phyloP scores from a whole-genome alignment of 345 rosid genomes.

The Stellera chamaejasme region DNA sequence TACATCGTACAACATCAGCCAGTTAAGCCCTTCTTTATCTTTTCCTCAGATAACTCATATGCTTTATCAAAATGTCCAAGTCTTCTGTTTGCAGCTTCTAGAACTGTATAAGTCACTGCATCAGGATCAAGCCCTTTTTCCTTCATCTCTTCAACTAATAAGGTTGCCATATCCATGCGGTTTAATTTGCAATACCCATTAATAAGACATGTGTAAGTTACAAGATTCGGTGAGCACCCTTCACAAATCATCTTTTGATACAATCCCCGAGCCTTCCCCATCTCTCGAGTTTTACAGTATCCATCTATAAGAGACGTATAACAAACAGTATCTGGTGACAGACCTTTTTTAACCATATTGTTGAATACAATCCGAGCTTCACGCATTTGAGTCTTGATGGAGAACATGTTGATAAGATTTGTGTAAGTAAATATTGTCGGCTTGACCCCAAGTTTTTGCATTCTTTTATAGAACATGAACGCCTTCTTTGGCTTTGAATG shows the following conservation, averaged over 20 bases:
- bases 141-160: constrained; percentile 35
- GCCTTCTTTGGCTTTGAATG: constrained; percentile 27
- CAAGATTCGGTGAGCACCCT: constrained; percentile 29
- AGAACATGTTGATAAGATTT: constrained; percentile 33
- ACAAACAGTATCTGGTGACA: constrained; percentile 30
- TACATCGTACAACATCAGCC: constrained; percentile 11
- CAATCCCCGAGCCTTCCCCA: constrained; percentile 32
- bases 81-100: constrained; percentile 30
- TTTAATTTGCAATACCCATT: constrained; percentile 33
- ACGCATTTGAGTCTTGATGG: constrained; percentile 14
- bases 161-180: constrained; percentile 35
- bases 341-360: constrained; percentile 30
- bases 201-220: constrained; percentile 42
- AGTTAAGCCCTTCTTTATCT: constrained; percentile 28
- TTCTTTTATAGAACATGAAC: constrained; percentile 23
- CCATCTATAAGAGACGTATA: constrained; percentile 41
- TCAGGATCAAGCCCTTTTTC: constrained; percentile 25
- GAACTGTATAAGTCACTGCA: constrained; percentile 32
- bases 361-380: constrained; percentile 30
- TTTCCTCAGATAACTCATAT: constrained; percentile 29
- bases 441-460: constrained; percentile 32
- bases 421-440: constrained; percentile 33
- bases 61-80: constrained; percentile 22
- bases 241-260: constrained; percentile 21
- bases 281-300: constrained; percentile 31